These are phyloP conservation scores for Tolypocladium tundrense DNA, from an alignment of 2,329 filamentous ascomycete genomes.

Conservation along the genomic window DNA sequence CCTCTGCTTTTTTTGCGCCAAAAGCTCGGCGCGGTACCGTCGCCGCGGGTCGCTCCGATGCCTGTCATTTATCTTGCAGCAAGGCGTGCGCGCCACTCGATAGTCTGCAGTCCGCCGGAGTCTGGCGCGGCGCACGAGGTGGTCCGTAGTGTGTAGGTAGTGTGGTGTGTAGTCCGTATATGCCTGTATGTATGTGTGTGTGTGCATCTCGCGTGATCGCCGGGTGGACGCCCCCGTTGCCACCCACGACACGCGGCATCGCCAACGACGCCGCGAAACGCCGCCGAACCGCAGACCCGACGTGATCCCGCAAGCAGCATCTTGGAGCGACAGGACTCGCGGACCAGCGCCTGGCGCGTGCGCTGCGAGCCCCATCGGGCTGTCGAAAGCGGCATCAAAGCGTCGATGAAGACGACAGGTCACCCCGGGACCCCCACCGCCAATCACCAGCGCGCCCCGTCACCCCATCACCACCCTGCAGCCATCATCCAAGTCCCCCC, in stretches of 20 bases:
- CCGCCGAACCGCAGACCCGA: not conserved
- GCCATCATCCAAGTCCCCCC: not conserved
- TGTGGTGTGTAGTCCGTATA: no score
- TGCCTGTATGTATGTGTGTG: no score
- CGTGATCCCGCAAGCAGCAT: no score
- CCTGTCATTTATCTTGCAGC: not conserved
- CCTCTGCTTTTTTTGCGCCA: not conserved
- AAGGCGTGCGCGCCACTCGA: not conserved
- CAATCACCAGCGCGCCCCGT: no score
- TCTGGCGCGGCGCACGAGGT: not conserved
- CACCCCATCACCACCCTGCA: no score
- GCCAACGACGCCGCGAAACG: not conserved
- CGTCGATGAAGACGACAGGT: no score
- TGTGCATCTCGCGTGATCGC: no score
- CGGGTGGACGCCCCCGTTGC: no score
- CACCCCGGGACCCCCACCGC: no score
- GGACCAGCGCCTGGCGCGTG: not conserved
- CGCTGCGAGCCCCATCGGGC: no score
- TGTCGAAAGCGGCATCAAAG: no score
- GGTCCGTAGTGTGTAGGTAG: no score
- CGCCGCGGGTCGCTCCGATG: not conserved
- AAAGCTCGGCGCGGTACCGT: not conserved
- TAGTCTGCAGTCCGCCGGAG: not conserved
- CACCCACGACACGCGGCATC: not conserved
- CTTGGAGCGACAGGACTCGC: not conserved